Evolutionary conservation across 1,139 yeast species (phyloP).

Genomic region (Yamadazyma siamensis): DNA sequence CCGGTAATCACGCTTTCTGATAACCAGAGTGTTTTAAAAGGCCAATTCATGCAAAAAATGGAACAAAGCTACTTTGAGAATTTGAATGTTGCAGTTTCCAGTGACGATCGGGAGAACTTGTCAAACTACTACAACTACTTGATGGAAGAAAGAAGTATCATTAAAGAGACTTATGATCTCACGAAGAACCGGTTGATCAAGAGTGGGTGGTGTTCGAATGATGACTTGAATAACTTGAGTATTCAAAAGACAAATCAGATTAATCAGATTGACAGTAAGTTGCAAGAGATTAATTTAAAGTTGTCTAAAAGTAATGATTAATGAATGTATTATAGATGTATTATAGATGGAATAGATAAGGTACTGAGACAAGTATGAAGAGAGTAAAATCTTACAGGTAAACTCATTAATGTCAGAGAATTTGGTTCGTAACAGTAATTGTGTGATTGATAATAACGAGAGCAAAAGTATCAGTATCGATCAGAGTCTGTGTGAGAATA

Average conservation of each 20-base stretch:
- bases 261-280: slow-evolving; percentile 32
- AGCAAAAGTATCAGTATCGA: too few species aligned
- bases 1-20: slow-evolving; percentile 44
- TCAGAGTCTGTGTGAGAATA: too few species aligned
- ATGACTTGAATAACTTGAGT: slow-evolving; percentile 41
- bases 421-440: too few species aligned
- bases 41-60: slow-evolving; percentile 24
- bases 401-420: too few species aligned
- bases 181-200: slow-evolving; percentile 33
- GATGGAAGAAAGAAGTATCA: slow-evolving; percentile 23
- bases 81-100: slow-evolving; percentile 3
- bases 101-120: slow-evolving; percentile 9
- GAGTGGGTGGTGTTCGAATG: slow-evolving; percentile 46
- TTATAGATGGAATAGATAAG: slow-evolving; percentile 1
- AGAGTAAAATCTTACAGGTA: too few species aligned
- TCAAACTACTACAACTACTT: slow-evolving; percentile 13
- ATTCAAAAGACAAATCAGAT: slow-evolving; percentile 28
- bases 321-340: slow-evolving; percentile 5
- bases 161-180: slow-evolving; percentile 31
- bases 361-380: slow-evolving; percentile 9
- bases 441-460: too few species aligned
- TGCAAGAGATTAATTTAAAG: slow-evolving; percentile 17
- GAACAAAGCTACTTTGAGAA: slow-evolving; percentile 34
- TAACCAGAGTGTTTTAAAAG: slow-evolving; percentile 27
- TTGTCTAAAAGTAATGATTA: slow-evolving; percentile 11